Evolutionary conservation across 441 rosid genomes (phyloP), one percentile per base, ranked within the genome.

Genomic region (Populus hybrid): DNA sequence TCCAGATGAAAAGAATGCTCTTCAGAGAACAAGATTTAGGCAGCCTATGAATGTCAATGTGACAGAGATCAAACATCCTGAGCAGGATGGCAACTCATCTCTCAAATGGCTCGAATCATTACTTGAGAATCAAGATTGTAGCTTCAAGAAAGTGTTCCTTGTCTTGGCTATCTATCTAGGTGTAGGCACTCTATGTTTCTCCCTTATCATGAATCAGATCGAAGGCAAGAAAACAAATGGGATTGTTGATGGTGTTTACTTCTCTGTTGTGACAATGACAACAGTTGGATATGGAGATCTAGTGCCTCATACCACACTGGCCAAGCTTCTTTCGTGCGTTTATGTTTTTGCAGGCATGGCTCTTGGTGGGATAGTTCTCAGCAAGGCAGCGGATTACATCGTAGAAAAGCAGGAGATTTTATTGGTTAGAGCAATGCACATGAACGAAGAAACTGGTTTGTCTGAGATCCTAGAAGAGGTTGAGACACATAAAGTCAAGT

Each of bases 231-330:
- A 89, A 84, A 88, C 90, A 20, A 84, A 84, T 63, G 82, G 80
- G 14, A 50, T 88, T 75, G 77, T 88, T 20, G 92, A 91, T 80
- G 87, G 91, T 35, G 36, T 88, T 21, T 88, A 89, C 79, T 88
- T 91, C 30, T 83, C 86, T 71, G 80, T 89, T 34, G 88, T 91
- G 69, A 86, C 90, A 8, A 85, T 89, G 90, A 89, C 93, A 3
- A 87, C 92, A 0, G 90, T 88, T n/a, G 94, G 92, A 71, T 89
- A 89, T 63, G 93, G 95, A 5, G 95, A 91, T 80, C 85, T 89
- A 7, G 86, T 87, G 35, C 93, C 93, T 6, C 67, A 46, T 18
- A 88, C 80, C 69, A 68, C 81, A 32, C 69, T 79, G 46, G 75
- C 85, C 0, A 88, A 89, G 78, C 79, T 87, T 16, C 81, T 91